phyloP scores from a whole-genome alignment of 352 stramenopile species.

The Phytophthora citrophthora region DNA sequence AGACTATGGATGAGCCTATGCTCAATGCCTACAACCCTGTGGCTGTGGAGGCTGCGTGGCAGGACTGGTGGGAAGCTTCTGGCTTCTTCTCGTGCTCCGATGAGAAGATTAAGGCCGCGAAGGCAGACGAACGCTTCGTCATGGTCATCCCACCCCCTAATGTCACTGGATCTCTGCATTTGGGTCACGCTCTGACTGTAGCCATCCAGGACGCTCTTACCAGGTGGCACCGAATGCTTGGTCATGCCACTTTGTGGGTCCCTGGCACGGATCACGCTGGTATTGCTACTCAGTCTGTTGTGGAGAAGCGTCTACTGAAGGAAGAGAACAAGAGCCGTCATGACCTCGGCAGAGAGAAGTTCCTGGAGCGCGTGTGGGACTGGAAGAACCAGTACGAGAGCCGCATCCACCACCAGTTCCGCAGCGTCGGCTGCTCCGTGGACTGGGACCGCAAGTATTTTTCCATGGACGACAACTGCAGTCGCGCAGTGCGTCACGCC shows the following conservation, averaged over 20 bases:
- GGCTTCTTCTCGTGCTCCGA: constrained; percentile 97
- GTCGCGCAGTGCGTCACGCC: constrained; percentile 95
- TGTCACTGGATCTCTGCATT: constrained; percentile 93
- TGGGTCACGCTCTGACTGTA: constrained; percentile 99
- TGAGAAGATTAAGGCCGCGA: constrained; percentile 74
- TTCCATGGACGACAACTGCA: constrained; percentile 99
- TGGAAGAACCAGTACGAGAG: constrained; percentile 96
- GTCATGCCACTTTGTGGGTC: constrained; percentile 97
- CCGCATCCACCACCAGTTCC: constrained; percentile 89
- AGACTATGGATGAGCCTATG: constrained; percentile 93
- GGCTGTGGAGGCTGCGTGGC: constrained; percentile 98
- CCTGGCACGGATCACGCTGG: constrained; percentile 98
- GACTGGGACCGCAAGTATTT: constrained; percentile 99
- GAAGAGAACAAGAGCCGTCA: constrained; percentile 84
- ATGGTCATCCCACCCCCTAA: constrained; percentile 96
- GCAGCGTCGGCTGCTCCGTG: constrained; percentile 94
- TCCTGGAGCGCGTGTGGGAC: constrained; percentile 95
- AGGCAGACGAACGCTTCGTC: constrained; percentile 93
- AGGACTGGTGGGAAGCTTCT: constrained; percentile 98
- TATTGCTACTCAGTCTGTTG: constrained; percentile 97
- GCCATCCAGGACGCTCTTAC: constrained; percentile 97
- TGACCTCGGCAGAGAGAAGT: constrained; percentile 92
- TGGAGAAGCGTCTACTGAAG: constrained; percentile 90
- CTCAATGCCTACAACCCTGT: constrained; percentile 94
- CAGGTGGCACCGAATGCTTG: constrained; percentile 98